These are phyloP conservation scores for Kwoniella pini DNA, from an alignment of 768 basidiomycete genomes.

Conservation along the genomic window DNA sequence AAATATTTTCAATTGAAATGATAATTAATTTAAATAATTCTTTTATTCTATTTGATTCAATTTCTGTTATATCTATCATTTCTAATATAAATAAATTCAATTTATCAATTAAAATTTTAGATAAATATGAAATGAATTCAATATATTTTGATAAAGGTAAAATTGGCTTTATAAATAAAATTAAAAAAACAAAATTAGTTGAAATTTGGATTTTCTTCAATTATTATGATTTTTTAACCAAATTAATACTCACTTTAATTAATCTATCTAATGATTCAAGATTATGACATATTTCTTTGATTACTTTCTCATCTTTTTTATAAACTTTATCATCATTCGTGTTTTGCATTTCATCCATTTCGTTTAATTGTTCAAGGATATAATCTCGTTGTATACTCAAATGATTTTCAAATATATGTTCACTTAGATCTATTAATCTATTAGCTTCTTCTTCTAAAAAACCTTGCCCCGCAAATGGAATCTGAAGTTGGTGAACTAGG, in stretches of 20 bases:
- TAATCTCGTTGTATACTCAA: slow-evolving; percentile 61
- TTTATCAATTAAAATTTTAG: slow-evolving; percentile 67
- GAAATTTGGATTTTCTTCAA: too few species aligned
- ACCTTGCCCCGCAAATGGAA: slow-evolving; percentile 18
- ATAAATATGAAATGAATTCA: slow-evolving; percentile 67
- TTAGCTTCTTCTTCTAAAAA: slow-evolving; percentile 53
- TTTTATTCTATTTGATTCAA: slow-evolving; percentile 78
- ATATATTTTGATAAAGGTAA: slow-evolving; percentile 74
- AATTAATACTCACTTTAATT: slow-evolving; percentile 75
- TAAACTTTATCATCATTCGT: slow-evolving; percentile 57
- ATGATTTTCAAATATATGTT: slow-evolving; percentile 70
- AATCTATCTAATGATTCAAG: slow-evolving; percentile 66
- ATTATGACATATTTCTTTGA: slow-evolving; percentile 65
- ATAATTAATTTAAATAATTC: slow-evolving; percentile 74
- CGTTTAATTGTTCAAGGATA: slow-evolving; percentile 8
- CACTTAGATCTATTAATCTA: slow-evolving; percentile 59
- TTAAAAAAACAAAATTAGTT: too few species aligned
- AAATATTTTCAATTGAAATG: slow-evolving; percentile 62
- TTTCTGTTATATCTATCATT: slow-evolving; percentile 80
- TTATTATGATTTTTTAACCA: too few species aligned
- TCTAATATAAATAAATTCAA: slow-evolving; percentile 73
- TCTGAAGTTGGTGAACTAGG: slow-evolving; percentile 53
- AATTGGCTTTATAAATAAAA: slow-evolving; percentile 64
- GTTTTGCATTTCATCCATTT: slow-evolving; percentile 6
- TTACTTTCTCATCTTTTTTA: slow-evolving; percentile 69